Evolutionary conservation across 2,329 filamentous ascomycete species (phyloP).

Genomic region (Didymellaceae sp.): DNA sequence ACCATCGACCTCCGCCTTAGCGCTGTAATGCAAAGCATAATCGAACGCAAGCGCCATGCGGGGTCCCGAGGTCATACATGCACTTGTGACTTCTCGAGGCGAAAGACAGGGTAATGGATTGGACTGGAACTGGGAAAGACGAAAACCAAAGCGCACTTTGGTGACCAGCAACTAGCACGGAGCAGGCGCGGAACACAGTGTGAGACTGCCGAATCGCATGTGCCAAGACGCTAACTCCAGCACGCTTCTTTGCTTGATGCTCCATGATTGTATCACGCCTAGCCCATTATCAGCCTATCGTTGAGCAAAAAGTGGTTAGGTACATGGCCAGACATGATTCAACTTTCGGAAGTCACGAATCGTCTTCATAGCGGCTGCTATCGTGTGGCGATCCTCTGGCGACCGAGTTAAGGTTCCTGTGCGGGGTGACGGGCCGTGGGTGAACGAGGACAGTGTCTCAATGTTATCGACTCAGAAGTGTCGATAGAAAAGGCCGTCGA

Average conservation of each 20-base stretch:
- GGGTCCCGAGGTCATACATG: constrained; percentile 7
- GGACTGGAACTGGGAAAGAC: background rate
- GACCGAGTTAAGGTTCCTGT: too few species aligned
- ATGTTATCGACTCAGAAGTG: background rate
- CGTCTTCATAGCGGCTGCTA: background rate
- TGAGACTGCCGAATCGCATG: background rate
- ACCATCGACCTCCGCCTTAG: constrained; percentile 4
- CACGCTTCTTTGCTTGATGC: background rate
- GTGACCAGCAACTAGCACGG: background rate
- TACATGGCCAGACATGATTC: background rate
- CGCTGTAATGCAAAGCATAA: constrained; percentile 3
- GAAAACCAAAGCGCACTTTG: background rate
- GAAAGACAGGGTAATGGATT: background rate
- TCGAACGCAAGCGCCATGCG: constrained; percentile 4
- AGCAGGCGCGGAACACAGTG: background rate
- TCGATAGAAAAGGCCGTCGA: background rate
- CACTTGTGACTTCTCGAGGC: background rate
- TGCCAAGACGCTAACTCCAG: background rate
- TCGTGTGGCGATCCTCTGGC: too few species aligned
- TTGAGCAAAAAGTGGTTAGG: background rate
- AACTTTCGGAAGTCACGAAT: background rate
- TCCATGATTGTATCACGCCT: background rate
- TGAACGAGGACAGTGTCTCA: too few species aligned
- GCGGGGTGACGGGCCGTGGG: constrained; percentile 5
- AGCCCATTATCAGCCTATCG: background rate